A percentile compares a stretch with the other conserved stretches of the same genome.
Evolutionary conservation across 768 basidiomycete genomes (phyloP).

Genomic region (Kwoniella botswanensis): DNA sequence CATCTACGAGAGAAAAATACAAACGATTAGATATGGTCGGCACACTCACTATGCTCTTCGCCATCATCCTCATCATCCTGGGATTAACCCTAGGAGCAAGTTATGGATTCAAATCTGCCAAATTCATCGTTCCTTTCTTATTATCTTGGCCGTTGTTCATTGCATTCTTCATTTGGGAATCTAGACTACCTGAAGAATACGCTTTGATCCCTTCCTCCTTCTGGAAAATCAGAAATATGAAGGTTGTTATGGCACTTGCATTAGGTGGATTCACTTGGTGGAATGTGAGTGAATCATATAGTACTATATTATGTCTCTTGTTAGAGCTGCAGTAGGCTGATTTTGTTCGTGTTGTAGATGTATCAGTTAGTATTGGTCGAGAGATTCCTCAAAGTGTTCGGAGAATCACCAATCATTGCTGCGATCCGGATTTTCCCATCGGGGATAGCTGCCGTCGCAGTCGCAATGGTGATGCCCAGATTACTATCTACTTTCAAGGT

Average conservation of each 20-base stretch:
- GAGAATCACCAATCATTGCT: slow-evolving; percentile 47
- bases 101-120: slow-evolving; percentile 51
- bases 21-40: slow-evolving; percentile 52
- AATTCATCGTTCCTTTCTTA: slow-evolving; percentile 51
- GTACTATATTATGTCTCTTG: not conserved
- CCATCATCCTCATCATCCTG: slow-evolving; percentile 52
- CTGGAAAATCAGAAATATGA: slow-evolving; percentile 56
- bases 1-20: slow-evolving; percentile 22
- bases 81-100: slow-evolving; percentile 54
- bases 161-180: slow-evolving; percentile 53
- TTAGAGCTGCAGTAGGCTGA: no score
- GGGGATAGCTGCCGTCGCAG: slow-evolving; percentile 38
- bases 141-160: slow-evolving; percentile 48
- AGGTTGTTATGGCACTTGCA: slow-evolving; percentile 45
- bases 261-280: slow-evolving; percentile 52
- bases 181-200: slow-evolving; percentile 38
- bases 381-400: slow-evolving; percentile 29
- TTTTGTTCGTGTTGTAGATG: not conserved
- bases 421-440: slow-evolving; percentile 47
- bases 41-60: slow-evolving; percentile 41
- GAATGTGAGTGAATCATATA: slow-evolving; percentile 21
- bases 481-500: slow-evolving; percentile 22
- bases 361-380: slow-evolving; percentile 42
- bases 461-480: slow-evolving; percentile 31
- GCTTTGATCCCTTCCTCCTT: slow-evolving; percentile 50